Conservation (phyloP, 306 rosid genomes). For the Hippophae tibetana region DNA sequence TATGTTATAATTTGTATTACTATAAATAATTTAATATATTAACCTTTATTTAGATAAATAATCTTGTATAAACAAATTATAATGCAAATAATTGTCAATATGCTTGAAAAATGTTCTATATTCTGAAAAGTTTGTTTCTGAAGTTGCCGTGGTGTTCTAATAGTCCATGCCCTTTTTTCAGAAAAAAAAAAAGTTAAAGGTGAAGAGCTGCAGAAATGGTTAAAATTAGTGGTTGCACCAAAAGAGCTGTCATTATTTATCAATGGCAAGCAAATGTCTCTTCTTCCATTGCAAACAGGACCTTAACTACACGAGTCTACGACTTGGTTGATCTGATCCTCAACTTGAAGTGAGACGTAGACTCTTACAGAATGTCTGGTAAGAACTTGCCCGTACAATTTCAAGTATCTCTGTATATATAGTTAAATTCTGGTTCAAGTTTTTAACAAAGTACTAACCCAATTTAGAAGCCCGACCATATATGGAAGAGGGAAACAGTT, state of each 20-base stretch:
- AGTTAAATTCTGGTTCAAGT: slow-evolving; percentile 39
- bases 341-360: slow-evolving; percentile 19
- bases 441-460: slow-evolving; percentile 19
- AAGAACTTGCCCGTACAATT: slow-evolving; percentile 23
- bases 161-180: slow-evolving; percentile 32
- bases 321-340: slow-evolving; percentile 13
- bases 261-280: slow-evolving; percentile 47
- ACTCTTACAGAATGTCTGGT: slow-evolving; percentile 21
- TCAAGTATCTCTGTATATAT: slow-evolving; percentile 33
- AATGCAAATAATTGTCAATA: background rate
- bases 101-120: background rate
- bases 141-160: slow-evolving; percentile 18
- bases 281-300: slow-evolving; percentile 43
- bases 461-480: slow-evolving; percentile 10
- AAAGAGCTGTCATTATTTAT: slow-evolving; percentile 55
- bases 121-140: background rate
- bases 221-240: slow-evolving; percentile 80
- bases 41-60: too few relatives aligned
- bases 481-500: slow-evolving; percentile 6
- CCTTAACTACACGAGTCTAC: slow-evolving; percentile 11
- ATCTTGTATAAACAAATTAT: too few relatives aligned
- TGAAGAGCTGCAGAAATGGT: slow-evolving; percentile 78
- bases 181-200: slow-evolving; percentile 91
- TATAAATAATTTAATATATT: too few relatives aligned
- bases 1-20: too few relatives aligned